Conservation (phyloP, 2,329 filamentous ascomycete genomes). For the Phoma herbarum region DNA sequence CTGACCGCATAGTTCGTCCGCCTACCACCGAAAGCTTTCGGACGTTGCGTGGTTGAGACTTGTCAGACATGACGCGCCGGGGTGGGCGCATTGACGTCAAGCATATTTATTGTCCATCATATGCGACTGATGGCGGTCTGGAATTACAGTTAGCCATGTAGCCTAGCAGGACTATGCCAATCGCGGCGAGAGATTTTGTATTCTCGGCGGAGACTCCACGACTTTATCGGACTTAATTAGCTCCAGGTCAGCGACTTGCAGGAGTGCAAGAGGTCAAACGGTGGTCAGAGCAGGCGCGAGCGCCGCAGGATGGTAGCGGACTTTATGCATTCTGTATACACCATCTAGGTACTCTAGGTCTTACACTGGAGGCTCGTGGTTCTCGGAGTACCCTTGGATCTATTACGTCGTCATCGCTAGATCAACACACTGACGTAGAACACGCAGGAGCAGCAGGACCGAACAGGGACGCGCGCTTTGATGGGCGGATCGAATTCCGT, state of each 20-base stretch:
- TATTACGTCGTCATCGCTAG: constrained; percentile 2
- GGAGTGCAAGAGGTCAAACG: not conserved
- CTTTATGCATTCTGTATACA: constrained; percentile 9
- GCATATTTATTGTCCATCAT: not conserved
- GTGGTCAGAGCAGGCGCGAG: not conserved
- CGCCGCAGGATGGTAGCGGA: not conserved
- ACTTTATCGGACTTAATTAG: constrained; percentile 4
- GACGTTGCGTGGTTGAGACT: not conserved
- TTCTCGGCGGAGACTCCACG: not conserved
- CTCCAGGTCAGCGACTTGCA: constrained; percentile 14
- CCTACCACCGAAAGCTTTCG: constrained; percentile 11
- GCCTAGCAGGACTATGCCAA: constrained; percentile 2
- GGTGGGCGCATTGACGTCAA: constrained; percentile 16
- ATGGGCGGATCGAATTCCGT: not conserved
- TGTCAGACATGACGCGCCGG: constrained; percentile 7
- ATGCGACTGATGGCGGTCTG: constrained; percentile 2
- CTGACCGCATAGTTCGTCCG: constrained; percentile 1
- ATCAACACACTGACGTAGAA: constrained; percentile 5
- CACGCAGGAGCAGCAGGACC: not conserved
- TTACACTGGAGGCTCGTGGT: not conserved
- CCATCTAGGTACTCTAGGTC: constrained; percentile 17
- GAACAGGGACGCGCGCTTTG: not conserved
- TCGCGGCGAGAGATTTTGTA: not conserved
- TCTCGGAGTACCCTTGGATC: not conserved
- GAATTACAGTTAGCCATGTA: constrained; percentile 12